phyloP scores from a whole-genome alignment of 257 asterid species.

The Voacanga thouarsii region DNA sequence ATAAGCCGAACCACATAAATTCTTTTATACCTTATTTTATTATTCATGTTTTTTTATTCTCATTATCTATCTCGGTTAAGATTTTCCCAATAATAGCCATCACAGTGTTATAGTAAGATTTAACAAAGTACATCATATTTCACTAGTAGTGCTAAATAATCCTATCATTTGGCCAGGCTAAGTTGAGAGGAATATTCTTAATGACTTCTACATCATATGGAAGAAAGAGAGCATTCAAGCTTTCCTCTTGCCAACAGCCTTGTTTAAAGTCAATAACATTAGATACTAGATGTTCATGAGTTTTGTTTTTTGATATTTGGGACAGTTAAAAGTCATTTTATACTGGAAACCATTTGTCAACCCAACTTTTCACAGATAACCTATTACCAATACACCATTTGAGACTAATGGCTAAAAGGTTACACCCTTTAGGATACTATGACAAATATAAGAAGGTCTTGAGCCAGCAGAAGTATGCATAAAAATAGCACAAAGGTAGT shows the following conservation, averaged over 20 bases:
- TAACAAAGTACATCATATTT: too few species aligned
- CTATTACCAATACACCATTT: not conserved
- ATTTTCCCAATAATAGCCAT: too few species aligned
- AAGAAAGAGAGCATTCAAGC: not conserved
- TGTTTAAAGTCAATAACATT: too few species aligned
- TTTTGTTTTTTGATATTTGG: not conserved
- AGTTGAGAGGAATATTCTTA: not conserved
- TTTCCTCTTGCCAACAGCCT: not conserved
- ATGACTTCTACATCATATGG: not conserved
- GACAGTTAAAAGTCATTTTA: not conserved
- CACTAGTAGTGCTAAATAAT: not conserved
- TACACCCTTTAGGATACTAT: not conserved
- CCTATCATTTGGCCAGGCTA: not conserved
- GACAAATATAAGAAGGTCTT: not conserved
- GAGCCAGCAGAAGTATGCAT: not conserved
- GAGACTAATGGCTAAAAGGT: not conserved
- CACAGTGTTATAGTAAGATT: too few species aligned
- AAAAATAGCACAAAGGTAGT: not conserved
- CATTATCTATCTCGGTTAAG: too few species aligned
- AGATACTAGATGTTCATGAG: not conserved
- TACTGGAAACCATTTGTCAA: too few species aligned
- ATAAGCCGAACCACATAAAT: too few species aligned
- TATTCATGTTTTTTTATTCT: too few species aligned
- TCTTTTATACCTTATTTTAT: too few species aligned
- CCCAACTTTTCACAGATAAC: too few species aligned